These are phyloP conservation scores for Dictyostelium firmibasis DNA, from an alignment of 78 protist species.

Conservation along the genomic window DNA sequence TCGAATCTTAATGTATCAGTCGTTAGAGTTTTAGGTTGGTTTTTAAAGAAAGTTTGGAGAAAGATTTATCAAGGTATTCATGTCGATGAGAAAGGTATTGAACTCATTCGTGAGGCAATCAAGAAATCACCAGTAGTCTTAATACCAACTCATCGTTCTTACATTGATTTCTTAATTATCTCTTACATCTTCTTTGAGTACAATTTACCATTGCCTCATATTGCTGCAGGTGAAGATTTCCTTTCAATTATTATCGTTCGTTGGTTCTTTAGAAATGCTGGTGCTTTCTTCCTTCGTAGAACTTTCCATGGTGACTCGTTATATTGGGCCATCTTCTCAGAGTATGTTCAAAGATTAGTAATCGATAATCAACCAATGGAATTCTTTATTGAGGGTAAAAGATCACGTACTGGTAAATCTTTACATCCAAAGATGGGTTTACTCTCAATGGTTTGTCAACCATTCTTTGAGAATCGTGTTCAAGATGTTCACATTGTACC, in stretches of 20 bases:
- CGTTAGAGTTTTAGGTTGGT: slow-evolving; percentile 80
- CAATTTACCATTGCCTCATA: slow-evolving; percentile 87
- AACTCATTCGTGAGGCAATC: slow-evolving; percentile 58
- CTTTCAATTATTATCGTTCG: slow-evolving; percentile 61
- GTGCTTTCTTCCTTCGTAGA: slow-evolving; percentile 90
- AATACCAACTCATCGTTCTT: slow-evolving; percentile 87
- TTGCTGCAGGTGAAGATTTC: slow-evolving; percentile 87
- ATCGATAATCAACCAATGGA: slow-evolving; percentile 78
- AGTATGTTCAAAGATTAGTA: slow-evolving; percentile 83
- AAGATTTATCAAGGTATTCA: slow-evolving; percentile 79
- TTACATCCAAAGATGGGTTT: slow-evolving; percentile 88
- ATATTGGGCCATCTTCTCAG: slow-evolving; percentile 84
- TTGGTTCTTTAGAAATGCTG: slow-evolving; percentile 83
- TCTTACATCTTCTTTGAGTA: slow-evolving; percentile 84
- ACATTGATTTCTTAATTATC: slow-evolving; percentile 89
- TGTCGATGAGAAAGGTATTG: slow-evolving; percentile 85
- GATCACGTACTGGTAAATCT: slow-evolving; percentile 87
- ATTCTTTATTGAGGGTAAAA: slow-evolving; percentile 91
- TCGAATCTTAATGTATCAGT: slow-evolving; percentile 55
- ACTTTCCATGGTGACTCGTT: slow-evolving; percentile 88
- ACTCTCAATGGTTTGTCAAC: slow-evolving; percentile 48
- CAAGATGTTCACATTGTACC: slow-evolving; percentile 81
- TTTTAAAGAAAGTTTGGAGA: slow-evolving; percentile 82
- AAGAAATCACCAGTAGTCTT: slow-evolving; percentile 85
- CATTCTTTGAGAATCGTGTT: slow-evolving; percentile 78